Evolutionary conservation across 176 grass and related monocot genomes (phyloP).

Genomic region (Saccharum officinarum): DNA sequence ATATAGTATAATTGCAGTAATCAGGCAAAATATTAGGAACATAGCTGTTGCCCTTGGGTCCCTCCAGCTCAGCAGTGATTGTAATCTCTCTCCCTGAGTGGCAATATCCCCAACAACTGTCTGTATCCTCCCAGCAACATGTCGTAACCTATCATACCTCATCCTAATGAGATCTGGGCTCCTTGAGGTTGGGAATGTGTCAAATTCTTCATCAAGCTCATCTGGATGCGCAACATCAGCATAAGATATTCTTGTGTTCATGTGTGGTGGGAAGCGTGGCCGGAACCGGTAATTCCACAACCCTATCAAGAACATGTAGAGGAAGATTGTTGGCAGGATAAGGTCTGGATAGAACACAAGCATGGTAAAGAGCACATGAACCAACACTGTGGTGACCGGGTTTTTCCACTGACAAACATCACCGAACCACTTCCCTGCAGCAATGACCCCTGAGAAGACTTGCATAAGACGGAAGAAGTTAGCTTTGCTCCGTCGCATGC

Average conservation of each 20-base stretch:
- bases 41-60: slow-evolving; percentile 87
- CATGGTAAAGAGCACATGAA: slow-evolving; percentile 77
- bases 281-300: slow-evolving; percentile 81
- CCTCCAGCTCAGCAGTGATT: slow-evolving; percentile 84
- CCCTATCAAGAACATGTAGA: slow-evolving; percentile 93
- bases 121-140: slow-evolving; percentile 82
- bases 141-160: slow-evolving; percentile 84
- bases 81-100: slow-evolving; percentile 87
- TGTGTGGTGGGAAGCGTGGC: slow-evolving; percentile 72
- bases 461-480: slow-evolving; percentile 95
- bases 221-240: slow-evolving; percentile 63
- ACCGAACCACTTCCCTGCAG: slow-evolving; percentile 69
- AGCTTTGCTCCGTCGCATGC: slow-evolving; percentile 96
- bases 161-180: slow-evolving; percentile 52
- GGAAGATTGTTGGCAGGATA: slow-evolving; percentile 83
- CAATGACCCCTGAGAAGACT: slow-evolving; percentile 70
- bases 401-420: slow-evolving; percentile 91
- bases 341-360: slow-evolving; percentile 88
- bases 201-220: slow-evolving; percentile 97
- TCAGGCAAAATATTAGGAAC: slow-evolving; percentile 79
- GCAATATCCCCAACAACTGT: slow-evolving; percentile 84
- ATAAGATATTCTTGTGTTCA: slow-evolving; percentile 77
- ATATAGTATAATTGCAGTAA: slow-evolving; percentile 54
- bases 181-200: slow-evolving; percentile 74
- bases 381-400: slow-evolving; percentile 70